These are phyloP conservation scores for Zymoseptoria tritici DNA, from an alignment of 2,329 filamentous ascomycete species.

Conservation along the genomic window DNA sequence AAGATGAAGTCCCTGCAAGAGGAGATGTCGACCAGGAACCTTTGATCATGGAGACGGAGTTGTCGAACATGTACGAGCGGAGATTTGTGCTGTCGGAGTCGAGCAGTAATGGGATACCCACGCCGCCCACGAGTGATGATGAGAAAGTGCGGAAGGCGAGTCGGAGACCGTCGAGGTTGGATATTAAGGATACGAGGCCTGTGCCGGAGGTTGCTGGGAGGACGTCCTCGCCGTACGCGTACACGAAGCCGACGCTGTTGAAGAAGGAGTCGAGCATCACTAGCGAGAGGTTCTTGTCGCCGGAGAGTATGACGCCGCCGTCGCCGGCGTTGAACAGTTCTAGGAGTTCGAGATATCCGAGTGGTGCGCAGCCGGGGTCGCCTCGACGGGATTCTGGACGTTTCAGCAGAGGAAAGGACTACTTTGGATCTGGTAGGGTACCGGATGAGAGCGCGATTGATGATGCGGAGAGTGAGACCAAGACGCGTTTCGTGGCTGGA, in stretches of 20 bases:
- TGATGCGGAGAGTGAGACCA: slow-evolving; percentile 18
- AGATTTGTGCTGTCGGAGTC: slow-evolving; percentile 50
- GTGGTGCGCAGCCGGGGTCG: slow-evolving; percentile 15
- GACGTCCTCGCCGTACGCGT: slow-evolving; percentile 41
- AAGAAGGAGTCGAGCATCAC: slow-evolving; percentile 26
- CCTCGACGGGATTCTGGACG: slow-evolving; percentile 21
- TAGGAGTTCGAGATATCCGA: slow-evolving; percentile 1
- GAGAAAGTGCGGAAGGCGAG: slow-evolving; percentile 24
- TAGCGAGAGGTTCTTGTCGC: slow-evolving; percentile 41
- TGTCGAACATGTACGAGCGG: slow-evolving; percentile 41
- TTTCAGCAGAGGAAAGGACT: slow-evolving; percentile 19
- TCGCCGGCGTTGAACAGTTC: slow-evolving; percentile 12
- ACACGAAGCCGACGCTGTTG: slow-evolving; percentile 30
- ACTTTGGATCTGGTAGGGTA: slow-evolving; percentile 14
- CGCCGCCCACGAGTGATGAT: slow-evolving; percentile 34
- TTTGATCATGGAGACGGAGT: slow-evolving; percentile 54
- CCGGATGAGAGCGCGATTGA: slow-evolving; percentile 21
- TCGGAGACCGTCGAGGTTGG: slow-evolving; percentile 24
- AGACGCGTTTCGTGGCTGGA: slow-evolving; percentile 3
- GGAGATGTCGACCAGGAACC: slow-evolving; percentile 63
- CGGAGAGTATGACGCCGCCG: slow-evolving; percentile 40
- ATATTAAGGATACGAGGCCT: slow-evolving; percentile 30
- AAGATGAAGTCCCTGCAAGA: slow-evolving; percentile 52
- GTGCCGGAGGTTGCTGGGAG: slow-evolving; percentile 36
- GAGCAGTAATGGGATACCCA: slow-evolving; percentile 20